Conservation (phyloP, 495 filamentous ascomycete genomes). For the Trichoderma reesei region DNA sequence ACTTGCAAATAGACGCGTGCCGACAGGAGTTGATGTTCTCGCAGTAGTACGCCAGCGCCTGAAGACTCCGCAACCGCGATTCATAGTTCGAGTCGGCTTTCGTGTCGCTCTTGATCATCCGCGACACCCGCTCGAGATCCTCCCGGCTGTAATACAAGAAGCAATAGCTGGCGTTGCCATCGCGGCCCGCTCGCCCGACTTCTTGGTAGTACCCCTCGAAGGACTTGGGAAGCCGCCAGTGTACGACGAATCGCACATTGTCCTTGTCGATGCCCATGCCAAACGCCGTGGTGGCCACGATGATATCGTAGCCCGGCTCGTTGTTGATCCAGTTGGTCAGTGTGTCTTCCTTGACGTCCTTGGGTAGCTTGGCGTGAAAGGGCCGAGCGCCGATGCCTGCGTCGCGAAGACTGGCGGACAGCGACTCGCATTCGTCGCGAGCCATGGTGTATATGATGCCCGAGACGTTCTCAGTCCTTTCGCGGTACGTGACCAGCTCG, state of each 20-base stretch:
- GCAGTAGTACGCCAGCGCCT: constrained; percentile 66
- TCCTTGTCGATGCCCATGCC: constrained; percentile 98
- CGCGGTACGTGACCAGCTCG: constrained; percentile 38
- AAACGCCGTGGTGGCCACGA: constrained; percentile 91
- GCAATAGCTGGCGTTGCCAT: constrained; percentile 76
- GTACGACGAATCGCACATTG: constrained; percentile 84
- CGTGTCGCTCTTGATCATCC: constrained; percentile 38
- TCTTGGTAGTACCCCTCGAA: constrained; percentile 97
- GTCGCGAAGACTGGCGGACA: constrained; percentile 53
- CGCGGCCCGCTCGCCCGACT: constrained; percentile 81
- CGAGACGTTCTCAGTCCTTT: constrained; percentile 54
- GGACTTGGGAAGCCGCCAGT: constrained; percentile 84
- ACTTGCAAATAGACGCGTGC: constrained; percentile 65
- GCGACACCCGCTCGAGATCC: constrained; percentile 66
- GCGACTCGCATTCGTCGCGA: constrained; percentile 62
- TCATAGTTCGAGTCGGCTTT: constrained; percentile 22
- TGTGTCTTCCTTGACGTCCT: constrained; percentile 52
- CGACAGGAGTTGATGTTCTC: constrained; percentile 64
- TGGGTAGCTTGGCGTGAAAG: constrained; percentile 58
- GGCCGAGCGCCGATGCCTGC: constrained; percentile 59
- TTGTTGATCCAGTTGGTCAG: constrained; percentile 67
- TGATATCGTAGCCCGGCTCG: constrained; percentile 68
- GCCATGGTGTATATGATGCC: constrained; percentile 88
- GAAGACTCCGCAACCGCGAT: constrained; percentile 36
- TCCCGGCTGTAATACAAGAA: constrained; percentile 82